Evolutionary conservation across 2,329 filamentous ascomycete species (phyloP), one percentile per base, ranked within the genome.

Genomic region (Scolecobasidium constrictum): DNA sequence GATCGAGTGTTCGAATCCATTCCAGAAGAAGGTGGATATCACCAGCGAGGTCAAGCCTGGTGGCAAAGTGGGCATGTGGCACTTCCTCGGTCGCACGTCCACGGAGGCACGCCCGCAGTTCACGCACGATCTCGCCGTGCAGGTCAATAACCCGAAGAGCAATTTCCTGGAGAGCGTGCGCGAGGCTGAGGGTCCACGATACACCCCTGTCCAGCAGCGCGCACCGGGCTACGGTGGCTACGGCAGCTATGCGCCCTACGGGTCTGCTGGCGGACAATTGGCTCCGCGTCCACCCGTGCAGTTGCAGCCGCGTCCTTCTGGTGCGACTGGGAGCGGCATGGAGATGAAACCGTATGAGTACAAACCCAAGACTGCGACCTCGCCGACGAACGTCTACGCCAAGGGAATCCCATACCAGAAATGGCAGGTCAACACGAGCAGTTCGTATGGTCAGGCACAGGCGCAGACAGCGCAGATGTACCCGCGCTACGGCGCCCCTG

Each of bases 101-200:
- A 95, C 90, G 5, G 90, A 96, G 56, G 83, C 86, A 42, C 87
- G 81, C 60, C 81, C 87, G 19, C 86, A 93, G 58, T 98, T 92
- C 63, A 94, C 88, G 4, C 84, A 92, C 53, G 79, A 94, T 62
- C 76, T 73, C 35, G 65, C 62, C 46, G 69, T 67, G 45, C 70
- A 63, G n/a, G 66, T 66, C 36, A 72, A 86, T 59, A 85, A 86
- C 46, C 65, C 71, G 2, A 80, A 75, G 61, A 79, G 78, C 50
- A 83, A 82, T 56, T 88, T 82, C 60, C 60, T 87, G 56, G 81
- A 86, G 36, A 79, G 81, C 2, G 66, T 86, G 41, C 63, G 62
- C 21, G 20, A 20, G 15, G 7, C 28, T 9, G 37, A 31, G 26
- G n/a, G 17, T 23, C 45, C 61, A 63, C 26, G 57, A 61, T 5